Evolutionary conservation across 2,329 filamentous ascomycete genomes (phyloP).

Genomic region (Neonectria coccinea): DNA sequence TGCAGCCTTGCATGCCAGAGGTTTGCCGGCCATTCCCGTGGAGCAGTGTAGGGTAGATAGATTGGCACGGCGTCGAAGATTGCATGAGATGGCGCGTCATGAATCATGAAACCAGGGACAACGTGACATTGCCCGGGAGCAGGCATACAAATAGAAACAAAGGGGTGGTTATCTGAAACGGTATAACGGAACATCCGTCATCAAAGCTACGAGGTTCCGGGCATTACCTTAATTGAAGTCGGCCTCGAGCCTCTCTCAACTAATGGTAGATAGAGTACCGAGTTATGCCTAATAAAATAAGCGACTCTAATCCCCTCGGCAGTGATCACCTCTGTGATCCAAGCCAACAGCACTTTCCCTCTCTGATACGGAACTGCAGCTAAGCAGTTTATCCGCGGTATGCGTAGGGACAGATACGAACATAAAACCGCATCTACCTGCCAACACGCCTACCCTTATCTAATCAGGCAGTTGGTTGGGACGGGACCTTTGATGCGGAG

Average conservation of each 20-base stretch:
- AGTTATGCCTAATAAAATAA: not conserved
- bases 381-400: not conserved
- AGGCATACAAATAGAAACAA: not conserved
- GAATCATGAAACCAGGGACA: conserved; percentile 7
- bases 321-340: not conserved
- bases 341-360: not conserved
- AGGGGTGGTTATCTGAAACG: not conserved
- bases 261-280: not conserved
- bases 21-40: not conserved
- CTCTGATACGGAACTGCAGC: too few relatives aligned
- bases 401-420: not conserved
- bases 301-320: not conserved
- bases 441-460: conserved; percentile 11
- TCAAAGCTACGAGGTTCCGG: not conserved
- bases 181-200: not conserved
- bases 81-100: conserved; percentile 5
- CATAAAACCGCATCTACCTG: not conserved
- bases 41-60: conserved; percentile 13
- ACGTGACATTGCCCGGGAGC: not conserved
- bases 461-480: conserved; percentile 11
- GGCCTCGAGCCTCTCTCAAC: not conserved
- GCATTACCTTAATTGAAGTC: not conserved
- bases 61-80: not conserved
- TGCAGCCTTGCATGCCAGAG: conserved; percentile 11
- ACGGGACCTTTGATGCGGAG: conserved; percentile 5